Evolutionary conservation across 257 asterid genomes (phyloP).

Genomic region (Gentiana straminea): DNA sequence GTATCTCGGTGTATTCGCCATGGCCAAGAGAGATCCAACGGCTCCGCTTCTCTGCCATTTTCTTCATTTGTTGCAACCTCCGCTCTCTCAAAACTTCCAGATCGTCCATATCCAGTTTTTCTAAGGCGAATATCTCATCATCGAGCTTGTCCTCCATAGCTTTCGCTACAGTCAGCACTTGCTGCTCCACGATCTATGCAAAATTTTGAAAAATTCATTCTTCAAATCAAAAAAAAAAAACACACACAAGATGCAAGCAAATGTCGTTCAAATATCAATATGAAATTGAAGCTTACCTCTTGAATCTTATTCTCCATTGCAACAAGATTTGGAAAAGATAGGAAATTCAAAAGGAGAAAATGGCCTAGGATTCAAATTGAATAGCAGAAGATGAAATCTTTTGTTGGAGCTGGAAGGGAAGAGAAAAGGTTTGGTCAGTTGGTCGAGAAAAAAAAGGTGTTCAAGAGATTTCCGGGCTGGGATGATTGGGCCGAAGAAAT

Average conservation of each 20-base stretch:
- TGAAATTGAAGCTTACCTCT: no score
- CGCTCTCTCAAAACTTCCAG: constrained; percentile 81
- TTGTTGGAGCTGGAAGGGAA: no score
- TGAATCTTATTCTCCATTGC: no score
- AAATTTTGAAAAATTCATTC: not conserved
- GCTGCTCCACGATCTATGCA: constrained; percentile 72
- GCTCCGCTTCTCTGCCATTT: constrained; percentile 91
- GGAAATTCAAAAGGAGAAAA: no score
- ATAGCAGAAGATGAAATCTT: no score
- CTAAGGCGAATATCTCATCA: constrained; percentile 78
- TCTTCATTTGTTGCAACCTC: constrained; percentile 94
- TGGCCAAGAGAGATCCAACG: constrained; percentile 91
- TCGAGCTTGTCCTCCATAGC: constrained; percentile 96
- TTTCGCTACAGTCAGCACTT: constrained; percentile 79
- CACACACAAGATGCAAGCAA: not conserved
- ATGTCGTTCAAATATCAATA: no score
- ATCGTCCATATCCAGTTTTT: constrained; percentile 75
- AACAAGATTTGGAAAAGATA: no score
- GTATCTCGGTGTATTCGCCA: constrained; percentile 92
- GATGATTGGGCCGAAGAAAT: no score
- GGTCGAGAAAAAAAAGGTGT: no score
- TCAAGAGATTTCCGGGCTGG: no score
- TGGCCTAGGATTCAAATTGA: no score
- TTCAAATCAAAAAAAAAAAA: not conserved
- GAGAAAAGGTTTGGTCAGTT: no score